A percentile compares a stretch with the other conserved stretches of the same genome.
phyloP scores from a whole-genome alignment of 129 eudicot genomes.

The Pseudognaphalium luteoalbum region DNA sequence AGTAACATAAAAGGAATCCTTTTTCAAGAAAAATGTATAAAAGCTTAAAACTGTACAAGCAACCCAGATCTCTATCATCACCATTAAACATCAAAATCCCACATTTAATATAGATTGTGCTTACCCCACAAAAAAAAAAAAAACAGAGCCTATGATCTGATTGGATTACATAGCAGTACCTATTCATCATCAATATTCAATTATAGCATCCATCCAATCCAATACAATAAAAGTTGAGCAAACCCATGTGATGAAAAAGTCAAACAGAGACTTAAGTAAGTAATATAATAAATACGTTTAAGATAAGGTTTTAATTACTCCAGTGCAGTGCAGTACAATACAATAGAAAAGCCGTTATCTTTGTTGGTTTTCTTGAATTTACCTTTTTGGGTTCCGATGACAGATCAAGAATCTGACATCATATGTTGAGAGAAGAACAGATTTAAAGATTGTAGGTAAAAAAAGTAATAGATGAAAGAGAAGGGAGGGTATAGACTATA shows the following conservation, averaged over 20 bases:
- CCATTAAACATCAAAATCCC: conserved; percentile 28
- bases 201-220: neutral
- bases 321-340: neutral
- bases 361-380: conserved; percentile 33
- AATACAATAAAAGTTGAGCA: conserved; percentile 19
- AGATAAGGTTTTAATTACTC: conserved; percentile 18
- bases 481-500: conserved; percentile 16
- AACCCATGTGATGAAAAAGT: conserved; percentile 32
- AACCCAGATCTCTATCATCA: conserved; percentile 39
- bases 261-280: conserved; percentile 21
- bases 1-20: neutral
- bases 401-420: conserved; percentile 33
- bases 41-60: conserved; percentile 24
- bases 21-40: conserved; percentile 20
- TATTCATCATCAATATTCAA: neutral
- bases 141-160: conserved; percentile 22
- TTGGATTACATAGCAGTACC: conserved; percentile 19
- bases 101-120: conserved; percentile 16
- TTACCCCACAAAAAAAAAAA: conserved; percentile 26
- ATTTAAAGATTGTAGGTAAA: neutral
- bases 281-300: conserved; percentile 26
- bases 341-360: conserved; percentile 19
- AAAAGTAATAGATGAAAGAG: conserved; percentile 4
- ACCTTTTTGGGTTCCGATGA: conserved; percentile 40
- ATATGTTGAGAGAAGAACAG: neutral